Conservation (phyloP, 2,329 filamentous ascomycete genomes). For the Trichoderma brevicompactum region DNA sequence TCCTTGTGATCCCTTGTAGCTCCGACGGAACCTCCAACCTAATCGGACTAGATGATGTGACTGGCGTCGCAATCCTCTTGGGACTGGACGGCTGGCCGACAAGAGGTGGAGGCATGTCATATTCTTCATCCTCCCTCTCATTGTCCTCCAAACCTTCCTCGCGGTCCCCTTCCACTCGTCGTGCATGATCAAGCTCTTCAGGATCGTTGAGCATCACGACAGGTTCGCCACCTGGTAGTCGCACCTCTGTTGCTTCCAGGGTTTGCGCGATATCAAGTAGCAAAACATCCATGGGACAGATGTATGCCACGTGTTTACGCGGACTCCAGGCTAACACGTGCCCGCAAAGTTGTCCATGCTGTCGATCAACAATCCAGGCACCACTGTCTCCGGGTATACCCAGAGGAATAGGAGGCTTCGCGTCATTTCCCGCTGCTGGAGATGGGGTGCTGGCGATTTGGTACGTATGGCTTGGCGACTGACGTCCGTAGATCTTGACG, state of each 20-base stretch:
- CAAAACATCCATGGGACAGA: slow-evolving; percentile 92
- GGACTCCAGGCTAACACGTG: slow-evolving; percentile 89
- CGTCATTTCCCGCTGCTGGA: slow-evolving; percentile 17
- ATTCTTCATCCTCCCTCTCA: slow-evolving; percentile 33
- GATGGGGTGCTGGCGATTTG: slow-evolving; percentile 55
- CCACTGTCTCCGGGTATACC: slow-evolving; percentile 87
- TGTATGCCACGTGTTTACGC: slow-evolving; percentile 81
- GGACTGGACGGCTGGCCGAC: slow-evolving; percentile 6
- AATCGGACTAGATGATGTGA: slow-evolving; percentile 37
- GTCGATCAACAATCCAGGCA: slow-evolving; percentile 87
- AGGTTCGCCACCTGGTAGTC: slow-evolving; percentile 65
- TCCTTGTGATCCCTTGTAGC: slow-evolving; percentile 37
- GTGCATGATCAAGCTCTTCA: slow-evolving; percentile 10
- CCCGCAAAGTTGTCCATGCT: slow-evolving; percentile 79
- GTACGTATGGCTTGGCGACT: slow-evolving; percentile 75
- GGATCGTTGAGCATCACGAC: slow-evolving; percentile 41
- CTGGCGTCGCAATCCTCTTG: slow-evolving; percentile 31
- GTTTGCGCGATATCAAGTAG: slow-evolving; percentile 83
- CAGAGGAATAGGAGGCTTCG: slow-evolving; percentile 45
- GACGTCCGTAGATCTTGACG: slow-evolving; percentile 85
- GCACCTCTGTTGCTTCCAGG: slow-evolving; percentile 70
- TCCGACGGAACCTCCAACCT: slow-evolving; percentile 38
- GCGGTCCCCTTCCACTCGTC: slow-evolving; percentile 23
- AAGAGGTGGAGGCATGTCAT: slow-evolving; percentile 17
- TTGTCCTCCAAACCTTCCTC: slow-evolving; percentile 31